phyloP scores from a whole-genome alignment of 306 rosid species.

The Geum urbanum region DNA sequence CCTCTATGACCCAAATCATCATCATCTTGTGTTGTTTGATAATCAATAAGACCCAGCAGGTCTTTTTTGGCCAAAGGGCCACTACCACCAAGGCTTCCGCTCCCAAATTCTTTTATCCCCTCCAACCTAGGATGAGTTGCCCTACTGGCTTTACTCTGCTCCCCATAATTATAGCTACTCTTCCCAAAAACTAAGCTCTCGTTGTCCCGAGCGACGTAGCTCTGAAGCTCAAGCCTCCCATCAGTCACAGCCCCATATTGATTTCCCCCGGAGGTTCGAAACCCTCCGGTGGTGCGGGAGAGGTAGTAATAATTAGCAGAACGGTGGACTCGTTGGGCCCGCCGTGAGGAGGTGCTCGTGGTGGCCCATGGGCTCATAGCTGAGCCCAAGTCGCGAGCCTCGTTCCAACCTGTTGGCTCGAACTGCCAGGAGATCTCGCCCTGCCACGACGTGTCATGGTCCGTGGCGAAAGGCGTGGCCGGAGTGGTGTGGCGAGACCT shows the following conservation, averaged over 20 bases:
- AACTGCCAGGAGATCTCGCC: conserved; percentile 78
- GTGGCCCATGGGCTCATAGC: conserved; percentile 66
- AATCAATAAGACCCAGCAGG: conserved; percentile 37
- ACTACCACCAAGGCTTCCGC: conserved; percentile 12
- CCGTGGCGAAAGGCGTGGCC: conserved; percentile 59
- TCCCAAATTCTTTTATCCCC: conserved; percentile 20
- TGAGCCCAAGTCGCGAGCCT: conserved; percentile 41
- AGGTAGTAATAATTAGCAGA: conserved; percentile 66
- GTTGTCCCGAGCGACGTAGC: conserved; percentile 48
- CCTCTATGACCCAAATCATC: neutral
- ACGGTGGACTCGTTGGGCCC: conserved; percentile 36
- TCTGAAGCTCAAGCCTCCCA: conserved; percentile 71
- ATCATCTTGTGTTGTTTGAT: conserved; percentile 27
- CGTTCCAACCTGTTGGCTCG: conserved; percentile 52
- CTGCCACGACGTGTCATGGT: conserved; percentile 68
- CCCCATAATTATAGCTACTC: conserved; percentile 10
- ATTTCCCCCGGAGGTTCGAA: conserved; percentile 12
- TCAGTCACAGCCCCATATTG: conserved; percentile 14
- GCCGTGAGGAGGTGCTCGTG: conserved; percentile 10
- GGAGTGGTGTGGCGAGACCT: conserved; percentile 34
- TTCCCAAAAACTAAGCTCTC: conserved; percentile 27
- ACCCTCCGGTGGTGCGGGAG: conserved; percentile 36
- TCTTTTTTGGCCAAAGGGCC: conserved; percentile 55
- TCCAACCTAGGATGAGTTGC: conserved; percentile 23
- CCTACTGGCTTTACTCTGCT: conserved; percentile 22